Percentiles rank a stretch among this genome's conserved stretches.
These are phyloP conservation scores for Solanum tarapatanum DNA, from an alignment of 257 asterid genomes.

Conservation along the genomic window DNA sequence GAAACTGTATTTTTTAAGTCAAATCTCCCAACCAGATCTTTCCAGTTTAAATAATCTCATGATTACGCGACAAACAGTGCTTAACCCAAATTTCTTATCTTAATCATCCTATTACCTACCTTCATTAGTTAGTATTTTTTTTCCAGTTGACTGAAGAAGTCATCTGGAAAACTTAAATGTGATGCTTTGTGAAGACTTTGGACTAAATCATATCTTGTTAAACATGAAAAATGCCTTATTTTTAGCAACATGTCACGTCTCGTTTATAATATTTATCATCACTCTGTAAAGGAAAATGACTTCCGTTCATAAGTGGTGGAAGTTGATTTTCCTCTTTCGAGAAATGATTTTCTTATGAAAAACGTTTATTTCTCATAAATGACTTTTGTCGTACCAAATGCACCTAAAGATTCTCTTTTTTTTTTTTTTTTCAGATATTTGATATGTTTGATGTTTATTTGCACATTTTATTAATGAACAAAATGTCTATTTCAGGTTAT, in stretches of 20 bases:
- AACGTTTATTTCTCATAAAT: background rate
- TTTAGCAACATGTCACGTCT: background rate
- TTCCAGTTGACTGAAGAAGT: background rate
- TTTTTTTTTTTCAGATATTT: background rate
- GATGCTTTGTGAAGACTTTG: background rate
- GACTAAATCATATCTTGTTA: background rate
- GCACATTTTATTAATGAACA: background rate
- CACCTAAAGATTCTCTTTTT: background rate
- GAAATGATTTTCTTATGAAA: background rate
- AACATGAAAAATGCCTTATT: background rate
- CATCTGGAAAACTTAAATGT: background rate
- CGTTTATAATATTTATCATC: background rate
- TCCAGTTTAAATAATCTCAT: background rate
- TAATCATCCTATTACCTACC: background rate
- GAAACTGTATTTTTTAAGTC: background rate
- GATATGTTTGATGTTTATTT: background rate
- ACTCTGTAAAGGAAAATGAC: background rate
- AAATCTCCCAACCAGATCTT: background rate
- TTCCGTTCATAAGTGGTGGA: background rate
- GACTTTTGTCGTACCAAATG: background rate
- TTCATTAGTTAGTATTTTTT: background rate
- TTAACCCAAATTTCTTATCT: background rate
- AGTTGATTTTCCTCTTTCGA: background rate
- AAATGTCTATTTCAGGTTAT: constrained; percentile 31
- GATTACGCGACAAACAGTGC: background rate